These are phyloP conservation scores for Cantharellus anzutake DNA, from an alignment of 768 basidiomycete species.

Conservation along the genomic window DNA sequence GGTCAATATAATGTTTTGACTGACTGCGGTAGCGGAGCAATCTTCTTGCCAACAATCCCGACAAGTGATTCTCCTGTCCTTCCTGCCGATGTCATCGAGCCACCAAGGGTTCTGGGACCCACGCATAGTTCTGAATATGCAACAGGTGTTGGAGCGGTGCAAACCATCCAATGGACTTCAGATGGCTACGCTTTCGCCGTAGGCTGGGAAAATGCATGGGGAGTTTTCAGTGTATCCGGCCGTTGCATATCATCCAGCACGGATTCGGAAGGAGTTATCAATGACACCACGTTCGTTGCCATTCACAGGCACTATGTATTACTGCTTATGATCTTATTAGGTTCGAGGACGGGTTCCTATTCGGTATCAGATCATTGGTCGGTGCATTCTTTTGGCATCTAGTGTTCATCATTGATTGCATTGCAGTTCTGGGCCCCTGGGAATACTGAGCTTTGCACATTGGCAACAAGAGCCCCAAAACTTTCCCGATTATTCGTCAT, in stretches of 20 bases:
- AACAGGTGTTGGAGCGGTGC: constrained; percentile 35
- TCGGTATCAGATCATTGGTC: constrained; percentile 57
- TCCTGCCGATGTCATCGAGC: background rate
- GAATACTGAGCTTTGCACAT: constrained; percentile 70
- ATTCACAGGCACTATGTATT: background rate
- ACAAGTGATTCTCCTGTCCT: background rate
- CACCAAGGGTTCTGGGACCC: background rate
- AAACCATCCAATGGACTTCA: constrained; percentile 72
- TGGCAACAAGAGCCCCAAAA: constrained; percentile 32
- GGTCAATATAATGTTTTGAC: background rate
- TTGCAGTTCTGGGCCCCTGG: constrained; percentile 83
- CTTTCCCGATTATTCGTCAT: constrained; percentile 55
- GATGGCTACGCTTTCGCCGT: constrained; percentile 92
- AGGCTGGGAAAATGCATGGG: constrained; percentile 83
- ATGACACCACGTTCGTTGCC: constrained; percentile 26
- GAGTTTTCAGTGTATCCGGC: constrained; percentile 75
- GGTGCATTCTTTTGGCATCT: constrained; percentile 13
- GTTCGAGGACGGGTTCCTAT: constrained; percentile 76
- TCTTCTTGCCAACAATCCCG: background rate
- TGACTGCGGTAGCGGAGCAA: background rate
- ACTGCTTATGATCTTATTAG: constrained; percentile 10
- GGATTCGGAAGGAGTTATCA: constrained; percentile 41
- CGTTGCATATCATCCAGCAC: constrained; percentile 67
- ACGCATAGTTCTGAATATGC: background rate
- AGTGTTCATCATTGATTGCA: background rate